Evolutionary conservation across 495 filamentous ascomycete species (phyloP).

Genomic region (Hypoxylon cercidicola): DNA sequence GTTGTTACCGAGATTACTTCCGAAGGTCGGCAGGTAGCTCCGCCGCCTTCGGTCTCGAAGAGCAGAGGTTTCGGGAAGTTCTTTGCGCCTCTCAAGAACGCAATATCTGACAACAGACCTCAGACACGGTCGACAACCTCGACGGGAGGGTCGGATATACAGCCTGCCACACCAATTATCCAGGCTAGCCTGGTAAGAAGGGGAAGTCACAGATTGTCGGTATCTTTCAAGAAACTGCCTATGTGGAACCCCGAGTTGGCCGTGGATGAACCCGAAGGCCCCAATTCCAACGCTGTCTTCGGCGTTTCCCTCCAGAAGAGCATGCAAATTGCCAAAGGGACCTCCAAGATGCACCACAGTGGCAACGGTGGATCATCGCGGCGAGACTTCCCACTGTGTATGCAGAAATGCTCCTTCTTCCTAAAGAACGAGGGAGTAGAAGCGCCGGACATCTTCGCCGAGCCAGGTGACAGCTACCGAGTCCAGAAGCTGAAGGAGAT

Average conservation of each 20-base stretch:
- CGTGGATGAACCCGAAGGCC: slow-evolving; percentile 23
- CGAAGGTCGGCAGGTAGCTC: slow-evolving; percentile 13
- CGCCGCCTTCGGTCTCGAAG: slow-evolving; percentile 27
- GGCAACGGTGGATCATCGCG: slow-evolving; percentile 50
- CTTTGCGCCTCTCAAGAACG: slow-evolving; percentile 38
- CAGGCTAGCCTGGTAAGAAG: slow-evolving; percentile 47
- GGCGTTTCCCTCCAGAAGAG: slow-evolving; percentile 50
- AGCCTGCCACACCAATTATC: slow-evolving; percentile 37
- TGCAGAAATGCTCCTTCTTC: slow-evolving; percentile 57
- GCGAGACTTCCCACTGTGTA: slow-evolving; percentile 54
- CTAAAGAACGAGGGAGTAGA: slow-evolving; percentile 50
- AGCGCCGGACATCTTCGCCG: slow-evolving; percentile 52
- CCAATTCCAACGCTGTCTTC: slow-evolving; percentile 46
- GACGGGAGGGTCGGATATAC: slow-evolving; percentile 14
- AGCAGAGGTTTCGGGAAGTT: slow-evolving; percentile 38
- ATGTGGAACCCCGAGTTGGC: slow-evolving; percentile 35
- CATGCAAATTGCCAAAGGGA: slow-evolving; percentile 53
- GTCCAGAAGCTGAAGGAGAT: slow-evolving; percentile 49
- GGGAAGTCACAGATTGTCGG: slow-evolving; percentile 48
- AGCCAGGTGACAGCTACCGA: slow-evolving; percentile 46
- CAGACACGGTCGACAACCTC: slow-evolving; percentile 39
- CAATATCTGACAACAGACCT: slow-evolving; percentile 34
- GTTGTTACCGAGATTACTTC: slow-evolving; percentile 37
- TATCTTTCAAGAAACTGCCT: slow-evolving; percentile 44
- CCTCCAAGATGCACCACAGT: slow-evolving; percentile 50